Conservation (phyloP, 1,139 yeast genomes). For the Suhomyces coccinellae region DNA sequence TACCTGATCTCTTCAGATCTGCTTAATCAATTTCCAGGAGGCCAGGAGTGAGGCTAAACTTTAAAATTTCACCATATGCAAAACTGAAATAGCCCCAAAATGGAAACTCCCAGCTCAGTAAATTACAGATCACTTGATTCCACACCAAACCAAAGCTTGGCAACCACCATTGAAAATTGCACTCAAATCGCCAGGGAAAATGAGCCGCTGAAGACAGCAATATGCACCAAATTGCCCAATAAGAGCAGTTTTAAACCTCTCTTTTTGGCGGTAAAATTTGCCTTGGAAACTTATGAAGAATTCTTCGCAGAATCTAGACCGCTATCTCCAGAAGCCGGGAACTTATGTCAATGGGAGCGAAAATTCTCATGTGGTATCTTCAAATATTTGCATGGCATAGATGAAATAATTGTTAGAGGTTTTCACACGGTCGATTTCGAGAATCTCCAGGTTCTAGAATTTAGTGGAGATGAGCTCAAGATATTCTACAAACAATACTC, state of each 20-base stretch:
- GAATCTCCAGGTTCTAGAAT: background rate
- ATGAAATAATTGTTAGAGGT: background rate
- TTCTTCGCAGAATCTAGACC: background rate
- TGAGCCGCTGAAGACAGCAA: background rate
- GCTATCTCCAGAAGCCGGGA: background rate
- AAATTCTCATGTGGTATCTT: background rate
- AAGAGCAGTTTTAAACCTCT: background rate
- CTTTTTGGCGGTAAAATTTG: background rate
- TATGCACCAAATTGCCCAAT: background rate
- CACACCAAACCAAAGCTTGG: background rate
- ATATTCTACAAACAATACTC: background rate
- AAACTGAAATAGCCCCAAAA: too few relatives aligned
- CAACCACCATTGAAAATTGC: background rate
- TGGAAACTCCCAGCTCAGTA: background rate
- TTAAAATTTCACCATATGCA: too few relatives aligned
- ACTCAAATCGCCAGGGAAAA: background rate
- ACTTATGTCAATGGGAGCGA: background rate
- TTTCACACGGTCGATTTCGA: background rate
- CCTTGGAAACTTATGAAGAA: background rate
- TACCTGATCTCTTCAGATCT: too few relatives aligned
- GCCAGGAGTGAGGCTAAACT: too few relatives aligned
- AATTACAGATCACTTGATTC: background rate
- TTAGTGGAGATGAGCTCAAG: background rate
- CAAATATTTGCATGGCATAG: background rate
- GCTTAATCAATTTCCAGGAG: too few relatives aligned